Percentiles rank a stretch among this genome's conserved stretches.
These are phyloP conservation scores for Zancudomyces culisetae DNA, from an alignment of 371 early-diverging fungal genomes.

Conservation along the genomic window DNA sequence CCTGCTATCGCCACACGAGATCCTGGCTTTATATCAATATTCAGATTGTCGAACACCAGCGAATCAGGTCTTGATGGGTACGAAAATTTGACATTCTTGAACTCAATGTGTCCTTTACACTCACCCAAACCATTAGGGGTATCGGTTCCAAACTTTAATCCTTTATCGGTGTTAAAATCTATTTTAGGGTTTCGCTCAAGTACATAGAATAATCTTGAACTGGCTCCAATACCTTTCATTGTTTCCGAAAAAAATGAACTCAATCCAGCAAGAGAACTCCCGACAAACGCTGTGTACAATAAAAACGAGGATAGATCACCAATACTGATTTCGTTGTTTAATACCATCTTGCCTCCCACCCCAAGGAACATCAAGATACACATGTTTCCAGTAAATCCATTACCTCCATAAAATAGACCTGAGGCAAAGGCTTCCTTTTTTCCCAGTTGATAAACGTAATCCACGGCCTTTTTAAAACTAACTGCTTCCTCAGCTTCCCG, in stretches of 20 bases:
- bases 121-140: constrained; percentile 19
- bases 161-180: constrained; percentile 8
- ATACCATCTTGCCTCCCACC: constrained; percentile 56
- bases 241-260: constrained; percentile 63
- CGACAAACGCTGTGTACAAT: constrained; percentile 66
- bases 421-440: constrained; percentile 47
- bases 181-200: constrained; percentile 38
- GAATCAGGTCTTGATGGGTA: constrained; percentile 50
- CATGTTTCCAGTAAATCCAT: constrained; percentile 55
- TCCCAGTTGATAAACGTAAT: constrained; percentile 38
- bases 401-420: constrained; percentile 54
- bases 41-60: constrained; percentile 37
- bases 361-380: constrained; percentile 54
- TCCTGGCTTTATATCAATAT: constrained; percentile 43
- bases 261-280: constrained; percentile 45
- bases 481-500: constrained; percentile 36
- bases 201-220: constrained; percentile 45
- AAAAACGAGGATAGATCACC: constrained; percentile 67
- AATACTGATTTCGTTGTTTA: constrained; percentile 39
- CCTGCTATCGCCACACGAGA: constrained; percentile 32
- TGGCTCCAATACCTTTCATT: constrained; percentile 69
- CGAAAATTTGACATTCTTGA: constrained; percentile 43
- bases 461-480: constrained; percentile 31
- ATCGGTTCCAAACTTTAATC: constrained; percentile 1
- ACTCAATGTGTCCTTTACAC: constrained; percentile 34